Conservation (phyloP, 1,284 basidiomycete species). For the Cryptococcus sp. region DNA sequence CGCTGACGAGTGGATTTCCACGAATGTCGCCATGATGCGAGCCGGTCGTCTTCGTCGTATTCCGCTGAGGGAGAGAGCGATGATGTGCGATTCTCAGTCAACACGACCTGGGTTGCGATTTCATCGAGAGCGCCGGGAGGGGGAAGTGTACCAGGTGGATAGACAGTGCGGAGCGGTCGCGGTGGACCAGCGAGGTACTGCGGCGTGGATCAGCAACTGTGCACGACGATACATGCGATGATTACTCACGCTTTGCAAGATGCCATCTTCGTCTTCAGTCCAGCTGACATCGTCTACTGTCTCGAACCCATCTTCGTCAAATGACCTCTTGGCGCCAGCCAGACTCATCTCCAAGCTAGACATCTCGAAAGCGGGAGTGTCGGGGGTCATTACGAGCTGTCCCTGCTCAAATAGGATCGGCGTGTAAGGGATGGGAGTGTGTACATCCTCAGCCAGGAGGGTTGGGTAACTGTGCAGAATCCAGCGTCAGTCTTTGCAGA, state of each 20-base stretch:
- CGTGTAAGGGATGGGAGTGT: conserved; percentile 28
- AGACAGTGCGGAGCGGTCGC: conserved; percentile 26
- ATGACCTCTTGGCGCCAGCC: conserved; percentile 5
- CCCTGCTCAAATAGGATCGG: conserved; percentile 22
- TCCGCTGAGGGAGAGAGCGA: conserved; percentile 8
- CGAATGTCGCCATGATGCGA: conserved; percentile 29
- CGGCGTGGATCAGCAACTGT: not conserved
- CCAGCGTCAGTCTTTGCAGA: not conserved
- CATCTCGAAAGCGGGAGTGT: conserved; percentile 32
- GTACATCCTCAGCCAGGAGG: conserved; percentile 18
- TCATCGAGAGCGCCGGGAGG: conserved; percentile 42
- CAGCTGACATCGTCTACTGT: conserved; percentile 20
- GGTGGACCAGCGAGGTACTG: conserved; percentile 43
- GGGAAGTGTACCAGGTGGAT: conserved; percentile 43
- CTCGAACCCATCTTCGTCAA: not conserved
- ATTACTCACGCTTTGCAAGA: conserved; percentile 39
- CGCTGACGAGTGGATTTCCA: conserved; percentile 35
- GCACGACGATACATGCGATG: not conserved
- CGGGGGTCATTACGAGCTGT: conserved; percentile 42
- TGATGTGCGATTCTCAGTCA: conserved; percentile 15
- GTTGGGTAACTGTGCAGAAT: not conserved
- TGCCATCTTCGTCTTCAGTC: conserved; percentile 43
- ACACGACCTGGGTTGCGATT: conserved; percentile 42
- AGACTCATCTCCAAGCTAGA: conserved; percentile 12
- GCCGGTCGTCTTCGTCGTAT: not conserved